Conservation (phyloP, 1,284 basidiomycete genomes). For the Golubevia pallescens region DNA sequence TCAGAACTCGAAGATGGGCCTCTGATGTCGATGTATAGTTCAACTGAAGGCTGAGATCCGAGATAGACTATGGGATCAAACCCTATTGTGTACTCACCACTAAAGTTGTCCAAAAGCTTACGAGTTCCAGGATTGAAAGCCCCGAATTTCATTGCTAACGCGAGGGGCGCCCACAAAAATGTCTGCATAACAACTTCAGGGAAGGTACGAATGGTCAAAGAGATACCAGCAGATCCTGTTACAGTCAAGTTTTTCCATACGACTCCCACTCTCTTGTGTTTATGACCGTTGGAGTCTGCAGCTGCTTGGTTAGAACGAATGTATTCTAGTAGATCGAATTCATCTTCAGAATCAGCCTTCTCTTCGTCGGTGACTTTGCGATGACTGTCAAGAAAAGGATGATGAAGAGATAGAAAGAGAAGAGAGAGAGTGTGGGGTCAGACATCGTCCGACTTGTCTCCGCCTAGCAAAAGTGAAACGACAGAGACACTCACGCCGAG, state of each 20-base stretch:
- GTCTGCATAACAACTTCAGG: background rate
- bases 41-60: too few species aligned
- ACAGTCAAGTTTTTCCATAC: background rate
- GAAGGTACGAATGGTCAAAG: background rate
- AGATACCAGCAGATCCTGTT: background rate
- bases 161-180: background rate
- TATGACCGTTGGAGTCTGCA: background rate
- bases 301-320: background rate
- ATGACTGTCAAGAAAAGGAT: background rate
- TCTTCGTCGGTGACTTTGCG: background rate
- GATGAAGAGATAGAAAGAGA: background rate
- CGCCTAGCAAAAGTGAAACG: background rate
- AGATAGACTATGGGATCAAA: too few species aligned
- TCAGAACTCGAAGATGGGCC: too few species aligned
- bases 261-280: background rate
- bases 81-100: too few species aligned
- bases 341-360: background rate
- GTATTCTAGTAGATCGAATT: constrained; percentile 3
- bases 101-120: too few species aligned
- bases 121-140: background rate
- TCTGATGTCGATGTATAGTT: too few species aligned
- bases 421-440: background rate
- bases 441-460: background rate
- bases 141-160: background rate
- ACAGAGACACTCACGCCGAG: background rate